Evolutionary conservation across 2,329 filamentous ascomycete genomes (phyloP).

Genomic region (Penicillium nordicum): DNA sequence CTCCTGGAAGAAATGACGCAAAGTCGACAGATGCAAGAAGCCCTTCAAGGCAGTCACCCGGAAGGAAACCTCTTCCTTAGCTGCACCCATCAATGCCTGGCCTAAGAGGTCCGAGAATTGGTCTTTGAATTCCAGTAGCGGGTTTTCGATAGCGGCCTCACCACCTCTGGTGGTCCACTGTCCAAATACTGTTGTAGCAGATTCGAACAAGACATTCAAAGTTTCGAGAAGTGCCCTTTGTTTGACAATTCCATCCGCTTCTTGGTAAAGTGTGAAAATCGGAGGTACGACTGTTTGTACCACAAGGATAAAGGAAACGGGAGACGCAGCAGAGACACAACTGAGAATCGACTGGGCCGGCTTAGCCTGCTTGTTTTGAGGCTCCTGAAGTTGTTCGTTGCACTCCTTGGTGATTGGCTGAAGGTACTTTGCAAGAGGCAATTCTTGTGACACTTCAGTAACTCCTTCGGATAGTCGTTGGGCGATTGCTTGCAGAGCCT

Average conservation of each 20-base stretch:
- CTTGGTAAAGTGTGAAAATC: slow-evolving; percentile 59
- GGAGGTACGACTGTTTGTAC: slow-evolving; percentile 56
- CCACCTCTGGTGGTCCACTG: slow-evolving; percentile 50
- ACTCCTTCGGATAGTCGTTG: slow-evolving; percentile 51
- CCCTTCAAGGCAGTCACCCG: slow-evolving; percentile 48
- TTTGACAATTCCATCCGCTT: slow-evolving; percentile 60
- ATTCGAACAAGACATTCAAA: slow-evolving; percentile 55
- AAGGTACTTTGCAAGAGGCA: slow-evolving; percentile 53
- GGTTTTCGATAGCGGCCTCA: slow-evolving; percentile 39
- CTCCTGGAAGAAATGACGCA: slow-evolving; percentile 49
- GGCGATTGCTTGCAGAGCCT: slow-evolving; percentile 54
- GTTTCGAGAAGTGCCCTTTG: slow-evolving; percentile 61
- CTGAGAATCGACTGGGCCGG: slow-evolving; percentile 60
- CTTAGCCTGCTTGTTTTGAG: slow-evolving; percentile 65
- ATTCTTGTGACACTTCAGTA: slow-evolving; percentile 37
- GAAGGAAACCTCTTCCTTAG: slow-evolving; percentile 52
- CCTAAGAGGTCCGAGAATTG: slow-evolving; percentile 55
- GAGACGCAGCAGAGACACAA: slow-evolving; percentile 54
- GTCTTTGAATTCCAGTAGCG: slow-evolving; percentile 49
- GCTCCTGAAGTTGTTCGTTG: slow-evolving; percentile 65
- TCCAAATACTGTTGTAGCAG: slow-evolving; percentile 57
- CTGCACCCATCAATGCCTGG: slow-evolving; percentile 51
- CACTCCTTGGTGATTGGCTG: slow-evolving; percentile 64
- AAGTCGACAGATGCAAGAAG: slow-evolving; percentile 45
- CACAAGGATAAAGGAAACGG: slow-evolving; percentile 53